A percentile compares a stretch with the other conserved stretches of the same genome.
phyloP scores from a whole-genome alignment of 257 asterid genomes.

The Hygrophila difformis region DNA sequence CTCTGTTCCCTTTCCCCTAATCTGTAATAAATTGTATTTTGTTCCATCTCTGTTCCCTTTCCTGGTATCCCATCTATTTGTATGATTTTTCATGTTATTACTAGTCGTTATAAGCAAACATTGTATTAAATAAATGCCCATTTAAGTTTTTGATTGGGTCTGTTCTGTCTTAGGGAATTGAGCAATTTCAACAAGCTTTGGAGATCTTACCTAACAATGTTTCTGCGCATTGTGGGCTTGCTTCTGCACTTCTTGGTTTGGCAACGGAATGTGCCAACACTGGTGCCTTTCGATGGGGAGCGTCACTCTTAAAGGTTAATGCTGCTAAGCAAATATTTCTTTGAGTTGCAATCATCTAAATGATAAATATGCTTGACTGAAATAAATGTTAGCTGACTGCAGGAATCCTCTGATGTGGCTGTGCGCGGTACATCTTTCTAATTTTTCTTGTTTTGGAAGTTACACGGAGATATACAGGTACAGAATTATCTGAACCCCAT shows the following conservation, averaged over 20 bases:
- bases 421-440: constrained; percentile 44
- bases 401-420: constrained; percentile 88
- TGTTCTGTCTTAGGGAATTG: too few species aligned
- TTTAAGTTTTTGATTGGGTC: too few species aligned
- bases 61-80: too few species aligned
- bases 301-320: constrained; percentile 83
- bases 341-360: constrained; percentile 8
- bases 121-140: too few species aligned
- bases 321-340: constrained; percentile 12
- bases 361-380: constrained; percentile 16
- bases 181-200: constrained; percentile 68
- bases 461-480: constrained; percentile 97
- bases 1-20: too few species aligned
- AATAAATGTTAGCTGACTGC: constrained; percentile 20
- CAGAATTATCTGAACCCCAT: background rate
- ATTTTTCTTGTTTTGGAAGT: constrained; percentile 82
- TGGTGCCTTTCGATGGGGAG: constrained; percentile 93
- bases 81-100: constrained; percentile 4
- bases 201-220: constrained; percentile 58
- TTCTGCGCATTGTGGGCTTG: constrained; percentile 85
- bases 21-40: background rate
- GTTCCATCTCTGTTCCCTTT: background rate
- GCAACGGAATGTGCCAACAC: constrained; percentile 67
- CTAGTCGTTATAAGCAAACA: background rate
- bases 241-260: constrained; percentile 75